Percentiles rank a stretch among this genome's conserved stretches.
phyloP scores from a whole-genome alignment of 1,284 basidiomycete genomes.

The Gymnopus androsaceus region DNA sequence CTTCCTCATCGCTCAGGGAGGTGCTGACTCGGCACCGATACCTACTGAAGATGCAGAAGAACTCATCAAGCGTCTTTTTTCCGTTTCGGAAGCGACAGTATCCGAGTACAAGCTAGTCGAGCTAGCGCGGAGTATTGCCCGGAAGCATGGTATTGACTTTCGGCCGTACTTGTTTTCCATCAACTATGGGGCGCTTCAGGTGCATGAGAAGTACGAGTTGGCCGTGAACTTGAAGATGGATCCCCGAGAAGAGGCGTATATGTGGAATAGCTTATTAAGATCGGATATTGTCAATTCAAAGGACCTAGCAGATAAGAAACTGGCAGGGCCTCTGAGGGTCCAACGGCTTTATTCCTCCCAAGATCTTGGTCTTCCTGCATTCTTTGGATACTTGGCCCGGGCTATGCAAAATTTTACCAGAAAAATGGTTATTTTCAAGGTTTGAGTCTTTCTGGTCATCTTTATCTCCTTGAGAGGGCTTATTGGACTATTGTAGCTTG shows the following conservation, averaged over 20 bases:
- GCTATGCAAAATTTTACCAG: constrained; percentile 57
- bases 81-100: constrained; percentile 49
- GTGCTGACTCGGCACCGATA: constrained; percentile 20
- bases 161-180: constrained; percentile 49
- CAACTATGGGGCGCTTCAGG: constrained; percentile 54
- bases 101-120: constrained; percentile 63
- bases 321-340: constrained; percentile 53
- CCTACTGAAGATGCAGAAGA: constrained; percentile 38
- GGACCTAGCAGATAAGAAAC: constrained; percentile 51
- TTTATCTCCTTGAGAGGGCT: background rate
- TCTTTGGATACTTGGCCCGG: constrained; percentile 61
- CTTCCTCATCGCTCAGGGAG: constrained; percentile 35
- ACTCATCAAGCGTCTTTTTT: constrained; percentile 46
- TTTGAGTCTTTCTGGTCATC: constrained; percentile 24
- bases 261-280: constrained; percentile 63
- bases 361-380: constrained; percentile 50
- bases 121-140: constrained; percentile 46
- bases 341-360: constrained; percentile 64
- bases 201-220: constrained; percentile 54
- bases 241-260: constrained; percentile 41
- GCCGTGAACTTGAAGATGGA: constrained; percentile 40
- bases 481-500: constrained; percentile 41
- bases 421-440: constrained; percentile 61
- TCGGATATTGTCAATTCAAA: constrained; percentile 55
- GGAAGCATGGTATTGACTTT: constrained; percentile 46